phyloP scores from a whole-genome alignment of 1,284 basidiomycete species.

The Boletus semigastroideus region DNA sequence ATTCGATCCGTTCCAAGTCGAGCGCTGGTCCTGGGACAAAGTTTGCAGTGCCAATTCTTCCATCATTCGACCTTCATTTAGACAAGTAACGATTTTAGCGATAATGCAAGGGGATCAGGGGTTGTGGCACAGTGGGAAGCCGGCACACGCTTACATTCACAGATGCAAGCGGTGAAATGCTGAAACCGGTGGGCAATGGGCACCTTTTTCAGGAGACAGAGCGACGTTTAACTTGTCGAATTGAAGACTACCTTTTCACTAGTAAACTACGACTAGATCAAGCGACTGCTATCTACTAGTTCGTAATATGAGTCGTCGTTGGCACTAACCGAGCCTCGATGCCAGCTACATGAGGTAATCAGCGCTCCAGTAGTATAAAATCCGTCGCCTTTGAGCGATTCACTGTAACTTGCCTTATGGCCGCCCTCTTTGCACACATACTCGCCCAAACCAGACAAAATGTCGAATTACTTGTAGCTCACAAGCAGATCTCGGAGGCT shows the following conservation, averaged over 20 bases:
- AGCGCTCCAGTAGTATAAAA: constrained; percentile 17
- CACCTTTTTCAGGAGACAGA: no score
- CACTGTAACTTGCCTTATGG: constrained; percentile 13
- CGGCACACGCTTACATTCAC: neutral
- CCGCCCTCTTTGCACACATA: constrained; percentile 40
- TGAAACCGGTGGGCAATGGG: no score
- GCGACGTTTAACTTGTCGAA: neutral
- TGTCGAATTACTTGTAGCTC: constrained; percentile 59
- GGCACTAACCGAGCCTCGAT: neutral
- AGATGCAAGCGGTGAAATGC: no score
- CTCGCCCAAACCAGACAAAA: constrained; percentile 67
- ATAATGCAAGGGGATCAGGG: no score
- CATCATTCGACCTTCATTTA: neutral
- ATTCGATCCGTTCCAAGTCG: neutral
- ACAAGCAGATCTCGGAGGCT: constrained; percentile 54
- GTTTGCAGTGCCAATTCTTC: neutral
- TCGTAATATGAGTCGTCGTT: no score
- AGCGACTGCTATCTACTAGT: no score
- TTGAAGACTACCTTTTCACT: no score
- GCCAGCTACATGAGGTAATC: constrained; percentile 26
- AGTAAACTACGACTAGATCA: no score
- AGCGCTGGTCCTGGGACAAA: neutral
- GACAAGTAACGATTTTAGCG: no score
- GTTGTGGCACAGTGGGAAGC: neutral
- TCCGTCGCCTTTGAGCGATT: neutral